A percentile compares a stretch with the other conserved stretches of the same genome.
phyloP scores from a whole-genome alignment of 2,329 filamentous ascomycete genomes.

The Talaromyces rugulosus region DNA sequence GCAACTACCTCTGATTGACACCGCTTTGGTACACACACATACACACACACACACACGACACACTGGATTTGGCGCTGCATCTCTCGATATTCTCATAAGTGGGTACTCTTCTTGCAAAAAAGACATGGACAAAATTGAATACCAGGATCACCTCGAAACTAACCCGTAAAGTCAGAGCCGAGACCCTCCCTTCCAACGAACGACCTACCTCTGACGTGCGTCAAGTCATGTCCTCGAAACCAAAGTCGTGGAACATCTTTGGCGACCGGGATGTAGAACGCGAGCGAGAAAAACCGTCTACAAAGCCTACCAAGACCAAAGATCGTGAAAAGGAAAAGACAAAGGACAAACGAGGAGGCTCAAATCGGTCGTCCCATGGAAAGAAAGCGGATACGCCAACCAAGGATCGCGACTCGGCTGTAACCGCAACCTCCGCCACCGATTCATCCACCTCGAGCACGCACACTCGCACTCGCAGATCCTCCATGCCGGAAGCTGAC shows the following conservation, averaged over 20 bases:
- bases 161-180: neutral
- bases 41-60: neutral
- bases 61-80: neutral
- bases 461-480: slow-evolving; percentile 12
- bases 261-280: slow-evolving; percentile 10
- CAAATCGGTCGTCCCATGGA: slow-evolving; percentile 14
- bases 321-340: slow-evolving; percentile 16
- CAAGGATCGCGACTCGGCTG: slow-evolving; percentile 14
- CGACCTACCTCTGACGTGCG: neutral
- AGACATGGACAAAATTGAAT: neutral
- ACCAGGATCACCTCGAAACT: neutral
- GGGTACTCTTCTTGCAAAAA: slow-evolving; percentile 5
- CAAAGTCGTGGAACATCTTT: slow-evolving; percentile 11
- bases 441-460: slow-evolving; percentile 13
- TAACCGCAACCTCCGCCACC: slow-evolving; percentile 7
- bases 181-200: neutral
- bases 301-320: slow-evolving; percentile 18
- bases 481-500: slow-evolving; percentile 16
- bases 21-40: neutral
- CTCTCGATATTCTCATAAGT: neutral
- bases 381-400: slow-evolving; percentile 14
- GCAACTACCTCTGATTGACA: neutral
- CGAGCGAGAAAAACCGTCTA: slow-evolving; percentile 7
- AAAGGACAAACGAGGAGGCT: slow-evolving; percentile 6
- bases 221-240: slow-evolving; percentile 10